Conservation (phyloP, 169 alveolate species). For the Eimeria necatrix region DNA sequence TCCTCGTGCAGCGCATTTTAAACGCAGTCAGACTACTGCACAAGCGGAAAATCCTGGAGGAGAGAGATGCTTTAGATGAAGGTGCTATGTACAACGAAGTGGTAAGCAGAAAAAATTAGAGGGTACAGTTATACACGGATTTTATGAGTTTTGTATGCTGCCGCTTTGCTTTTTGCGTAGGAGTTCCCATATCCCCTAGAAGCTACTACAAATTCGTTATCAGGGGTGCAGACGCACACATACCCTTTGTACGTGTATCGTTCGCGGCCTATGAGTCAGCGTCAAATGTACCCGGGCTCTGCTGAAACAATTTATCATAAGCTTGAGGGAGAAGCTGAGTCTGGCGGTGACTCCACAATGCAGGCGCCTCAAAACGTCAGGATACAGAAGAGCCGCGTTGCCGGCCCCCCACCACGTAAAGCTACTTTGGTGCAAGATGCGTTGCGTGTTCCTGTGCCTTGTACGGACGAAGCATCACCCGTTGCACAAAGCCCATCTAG, state of each 20-base stretch:
- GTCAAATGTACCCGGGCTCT: neutral
- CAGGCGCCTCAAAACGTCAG: neutral
- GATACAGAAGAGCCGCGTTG: slow-evolving; percentile 39
- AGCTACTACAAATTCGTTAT: neutral
- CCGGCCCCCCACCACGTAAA: slow-evolving; percentile 54
- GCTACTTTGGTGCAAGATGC: neutral
- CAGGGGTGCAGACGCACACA: neutral
- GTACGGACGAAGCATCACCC: neutral
- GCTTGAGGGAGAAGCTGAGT: neutral
- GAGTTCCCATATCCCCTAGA: slow-evolving; percentile 24
- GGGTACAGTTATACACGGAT: too few species aligned
- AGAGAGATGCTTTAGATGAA: neutral
- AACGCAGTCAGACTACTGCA: slow-evolving; percentile 31
- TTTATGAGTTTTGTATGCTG: neutral
- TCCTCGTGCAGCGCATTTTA: slow-evolving; percentile 48
- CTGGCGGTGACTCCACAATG: neutral
- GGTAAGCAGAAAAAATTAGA: neutral
- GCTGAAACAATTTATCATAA: neutral
- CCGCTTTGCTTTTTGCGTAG: neutral
- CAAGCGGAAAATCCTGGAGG: slow-evolving; percentile 48
- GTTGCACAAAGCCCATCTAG: neutral
- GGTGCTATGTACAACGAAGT: slow-evolving; percentile 15
- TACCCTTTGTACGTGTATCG: neutral
- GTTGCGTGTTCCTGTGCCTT: neutral
- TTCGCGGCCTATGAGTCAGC: neutral